Percentiles rank a stretch among this genome's conserved stretches.
Evolutionary conservation across 176 grass and related monocot species (phyloP).

Genomic region (Aegilops umbellulata): DNA sequence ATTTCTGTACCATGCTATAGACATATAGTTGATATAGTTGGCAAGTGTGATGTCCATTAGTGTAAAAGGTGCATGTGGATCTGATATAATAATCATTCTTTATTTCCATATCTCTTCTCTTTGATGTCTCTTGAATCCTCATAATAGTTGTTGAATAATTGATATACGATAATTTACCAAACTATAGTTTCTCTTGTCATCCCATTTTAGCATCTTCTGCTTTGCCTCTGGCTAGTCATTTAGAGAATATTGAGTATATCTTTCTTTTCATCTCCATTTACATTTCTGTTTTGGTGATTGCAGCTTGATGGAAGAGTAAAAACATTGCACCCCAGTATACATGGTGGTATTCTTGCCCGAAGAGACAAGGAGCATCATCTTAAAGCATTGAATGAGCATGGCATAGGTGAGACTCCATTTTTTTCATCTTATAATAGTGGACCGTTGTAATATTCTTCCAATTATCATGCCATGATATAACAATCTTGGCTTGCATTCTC

Average conservation of each 20-base stretch:
- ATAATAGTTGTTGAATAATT: neutral
- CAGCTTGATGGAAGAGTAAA: conserved; percentile 76
- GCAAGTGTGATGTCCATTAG: neutral
- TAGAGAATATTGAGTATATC: neutral
- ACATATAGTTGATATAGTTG: neutral
- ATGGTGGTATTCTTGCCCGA: conserved; percentile 95
- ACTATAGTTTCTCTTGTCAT: neutral
- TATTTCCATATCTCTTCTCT: neutral
- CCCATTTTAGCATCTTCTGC: neutral
- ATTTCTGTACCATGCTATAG: neutral
- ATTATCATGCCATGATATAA: neutral
- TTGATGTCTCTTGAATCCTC: neutral
- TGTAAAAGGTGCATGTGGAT: neutral
- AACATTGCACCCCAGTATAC: conserved; percentile 90
- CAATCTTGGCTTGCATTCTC: neutral
- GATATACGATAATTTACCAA: neutral
- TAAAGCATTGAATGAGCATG: conserved; percentile 71
- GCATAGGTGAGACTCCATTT: conserved; percentile 50
- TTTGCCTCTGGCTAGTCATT: neutral
- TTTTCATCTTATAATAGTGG: neutral
- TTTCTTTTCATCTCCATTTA: neutral
- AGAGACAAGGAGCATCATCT: conserved; percentile 86
- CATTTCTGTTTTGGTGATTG: neutral
- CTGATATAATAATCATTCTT: neutral
- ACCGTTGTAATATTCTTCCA: neutral